Evolutionary conservation across 192 early-diverging fungal species (phyloP).

Genomic region (Chytriomyces hyalinus): DNA sequence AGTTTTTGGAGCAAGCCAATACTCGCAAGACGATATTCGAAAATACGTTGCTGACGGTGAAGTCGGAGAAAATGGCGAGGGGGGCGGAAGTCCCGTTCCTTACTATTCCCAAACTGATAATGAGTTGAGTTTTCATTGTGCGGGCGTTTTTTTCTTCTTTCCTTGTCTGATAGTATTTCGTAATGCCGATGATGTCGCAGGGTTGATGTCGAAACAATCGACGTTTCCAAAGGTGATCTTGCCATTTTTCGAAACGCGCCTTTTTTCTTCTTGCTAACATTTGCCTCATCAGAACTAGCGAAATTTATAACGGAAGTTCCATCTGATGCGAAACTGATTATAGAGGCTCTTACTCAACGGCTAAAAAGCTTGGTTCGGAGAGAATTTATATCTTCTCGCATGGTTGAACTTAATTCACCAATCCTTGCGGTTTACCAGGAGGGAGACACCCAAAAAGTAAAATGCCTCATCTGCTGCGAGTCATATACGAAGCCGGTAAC

Average conservation of each 20-base stretch:
- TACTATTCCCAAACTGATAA: neutral
- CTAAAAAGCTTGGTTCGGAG: conserved; percentile 65
- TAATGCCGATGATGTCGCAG: neutral
- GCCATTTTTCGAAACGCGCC: neutral
- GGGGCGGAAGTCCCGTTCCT: neutral
- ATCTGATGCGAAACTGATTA: conserved; percentile 65
- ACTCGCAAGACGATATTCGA: conserved; percentile 71
- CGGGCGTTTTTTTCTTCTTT: too few relatives aligned
- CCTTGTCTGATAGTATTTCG: neutral
- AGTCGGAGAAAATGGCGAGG: conserved; percentile 3
- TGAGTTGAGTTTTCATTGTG: neutral
- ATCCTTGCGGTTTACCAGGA: conserved; percentile 15
- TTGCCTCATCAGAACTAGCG: neutral
- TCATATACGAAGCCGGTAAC: conserved; percentile 71
- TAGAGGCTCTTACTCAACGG: conserved; percentile 78
- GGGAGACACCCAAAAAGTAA: conserved; percentile 41
- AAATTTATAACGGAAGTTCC: conserved; percentile 29
- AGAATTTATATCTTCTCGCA: conserved; percentile 25
- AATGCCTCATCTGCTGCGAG: conserved; percentile 83
- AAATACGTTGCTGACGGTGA: conserved; percentile 35
- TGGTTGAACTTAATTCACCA: neutral
- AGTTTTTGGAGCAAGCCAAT: conserved; percentile 75
- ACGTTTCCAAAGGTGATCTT: conserved; percentile 10
- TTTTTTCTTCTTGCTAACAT: neutral
- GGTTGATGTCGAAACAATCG: neutral